Conservation (phyloP, 1,139 yeast species). For the Hyphopichia burtonii region DNA sequence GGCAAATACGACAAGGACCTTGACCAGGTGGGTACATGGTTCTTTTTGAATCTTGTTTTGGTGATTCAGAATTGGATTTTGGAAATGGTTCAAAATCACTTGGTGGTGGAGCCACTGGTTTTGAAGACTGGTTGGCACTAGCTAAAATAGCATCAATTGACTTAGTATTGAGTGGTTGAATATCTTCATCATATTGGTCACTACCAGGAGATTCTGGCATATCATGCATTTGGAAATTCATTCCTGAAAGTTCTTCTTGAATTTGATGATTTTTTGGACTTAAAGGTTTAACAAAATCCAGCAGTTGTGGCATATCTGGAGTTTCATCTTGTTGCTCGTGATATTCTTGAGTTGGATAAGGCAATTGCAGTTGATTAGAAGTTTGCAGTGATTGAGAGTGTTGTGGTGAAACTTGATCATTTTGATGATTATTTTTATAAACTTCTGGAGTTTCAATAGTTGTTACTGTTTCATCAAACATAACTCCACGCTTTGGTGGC, state of each 20-base stretch:
- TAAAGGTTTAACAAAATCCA: constrained; percentile 19
- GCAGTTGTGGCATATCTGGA: constrained; percentile 10
- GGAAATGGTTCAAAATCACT: constrained; percentile 12
- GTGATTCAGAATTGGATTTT: constrained; percentile 4
- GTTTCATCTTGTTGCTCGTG: constrained; percentile 6
- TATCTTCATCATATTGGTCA: constrained; percentile 1
- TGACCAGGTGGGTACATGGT: constrained; percentile 54
- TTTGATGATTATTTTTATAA: background rate
- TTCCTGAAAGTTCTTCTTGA: constrained; percentile 28
- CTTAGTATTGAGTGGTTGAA: constrained; percentile 4
- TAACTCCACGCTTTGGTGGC: constrained; percentile 3
- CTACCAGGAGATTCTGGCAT: constrained; percentile 2
- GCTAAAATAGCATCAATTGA: constrained; percentile 11
- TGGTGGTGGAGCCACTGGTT: constrained; percentile 3
- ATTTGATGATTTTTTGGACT: constrained; percentile 32
- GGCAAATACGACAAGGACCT: constrained; percentile 76
- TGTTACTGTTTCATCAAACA: constrained; percentile 1
- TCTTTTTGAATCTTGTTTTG: constrained; percentile 1
- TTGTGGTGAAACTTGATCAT: background rate
- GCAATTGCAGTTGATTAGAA: background rate
- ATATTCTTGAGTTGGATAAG: constrained; percentile 1
- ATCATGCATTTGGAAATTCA: constrained; percentile 17
- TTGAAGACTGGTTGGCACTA: constrained; percentile 6
- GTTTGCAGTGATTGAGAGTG: background rate
- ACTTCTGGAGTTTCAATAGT: constrained; percentile 1